These are phyloP conservation scores for Mikania micrantha DNA, from an alignment of 129 eudicot genomes.

Conservation along the genomic window DNA sequence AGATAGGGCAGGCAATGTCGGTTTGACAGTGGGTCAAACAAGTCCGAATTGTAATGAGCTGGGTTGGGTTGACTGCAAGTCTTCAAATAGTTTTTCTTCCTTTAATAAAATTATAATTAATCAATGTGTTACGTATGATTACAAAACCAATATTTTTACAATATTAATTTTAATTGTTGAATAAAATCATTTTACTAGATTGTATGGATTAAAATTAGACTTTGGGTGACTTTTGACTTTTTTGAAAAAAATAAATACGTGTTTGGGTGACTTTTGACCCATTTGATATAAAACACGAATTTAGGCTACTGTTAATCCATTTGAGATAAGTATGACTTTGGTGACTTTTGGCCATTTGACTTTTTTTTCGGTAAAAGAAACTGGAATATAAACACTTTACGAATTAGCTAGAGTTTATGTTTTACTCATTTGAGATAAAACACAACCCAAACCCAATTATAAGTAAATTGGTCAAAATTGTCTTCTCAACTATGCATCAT, in stretches of 20 bases:
- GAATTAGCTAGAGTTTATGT: not conserved
- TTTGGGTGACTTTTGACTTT: too few relatives aligned
- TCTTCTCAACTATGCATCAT: not conserved
- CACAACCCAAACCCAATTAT: not conserved
- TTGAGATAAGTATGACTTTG: too few relatives aligned
- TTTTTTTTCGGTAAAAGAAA: too few relatives aligned
- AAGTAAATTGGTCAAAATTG: not conserved
- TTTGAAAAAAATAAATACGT: too few relatives aligned
- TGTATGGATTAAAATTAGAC: not conserved
- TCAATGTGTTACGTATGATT: not conserved
- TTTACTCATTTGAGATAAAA: not conserved
- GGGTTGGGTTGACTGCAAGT: not conserved
- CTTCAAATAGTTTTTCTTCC: not conserved
- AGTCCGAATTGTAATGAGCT: not conserved
- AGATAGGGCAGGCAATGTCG: not conserved
- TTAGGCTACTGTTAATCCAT: too few relatives aligned
- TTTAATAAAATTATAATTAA: not conserved
- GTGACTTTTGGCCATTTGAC: not conserved
- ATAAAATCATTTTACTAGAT: not conserved
- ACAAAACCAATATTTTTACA: not conserved
- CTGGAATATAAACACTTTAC: too few relatives aligned
- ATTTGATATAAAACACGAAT: too few relatives aligned
- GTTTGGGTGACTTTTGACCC: too few relatives aligned
- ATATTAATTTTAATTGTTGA: not conserved
- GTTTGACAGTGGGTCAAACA: not conserved